Conservation (phyloP, 805 yeast genomes). For the Barnettozyma californica region DNA sequence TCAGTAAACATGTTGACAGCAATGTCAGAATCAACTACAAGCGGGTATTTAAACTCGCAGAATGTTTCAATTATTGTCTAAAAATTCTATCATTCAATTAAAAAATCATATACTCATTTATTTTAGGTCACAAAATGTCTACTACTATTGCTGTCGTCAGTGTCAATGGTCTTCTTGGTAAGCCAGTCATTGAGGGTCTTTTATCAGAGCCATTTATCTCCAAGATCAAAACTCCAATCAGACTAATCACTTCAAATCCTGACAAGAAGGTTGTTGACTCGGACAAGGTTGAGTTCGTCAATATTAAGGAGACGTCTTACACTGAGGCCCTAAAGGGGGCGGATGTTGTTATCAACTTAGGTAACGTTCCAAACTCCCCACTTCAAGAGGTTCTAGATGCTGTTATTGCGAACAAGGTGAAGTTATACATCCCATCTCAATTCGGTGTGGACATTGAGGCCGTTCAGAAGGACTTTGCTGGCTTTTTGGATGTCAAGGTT, state of each 20-base stretch:
- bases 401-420: slow-evolving; percentile 38
- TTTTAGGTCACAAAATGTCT: slow-evolving; percentile 3
- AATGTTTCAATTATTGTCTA: too few species aligned
- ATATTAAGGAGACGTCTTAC: slow-evolving; percentile 17
- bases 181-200: slow-evolving; percentile 41
- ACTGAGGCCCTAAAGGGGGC: slow-evolving; percentile 38
- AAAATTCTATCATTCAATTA: too few species aligned
- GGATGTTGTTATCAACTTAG: slow-evolving; percentile 47
- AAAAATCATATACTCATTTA: too few species aligned
- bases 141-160: too few species aligned
- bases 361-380: slow-evolving; percentile 28
- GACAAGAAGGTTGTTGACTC: slow-evolving; percentile 17
- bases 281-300: slow-evolving; percentile 17
- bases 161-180: slow-evolving; percentile 50
- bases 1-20: neutral
- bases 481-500: too few species aligned
- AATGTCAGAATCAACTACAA: neutral
- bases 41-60: neutral
- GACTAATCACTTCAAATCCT: slow-evolving; percentile 35
- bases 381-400: slow-evolving; percentile 35
- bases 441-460: too few species aligned
- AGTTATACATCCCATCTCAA: too few species aligned
- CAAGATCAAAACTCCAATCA: slow-evolving; percentile 43
- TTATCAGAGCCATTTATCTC: slow-evolving; percentile 36
- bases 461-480: too few species aligned